These are phyloP conservation scores for Apiotrichum sp. DNA, from an alignment of 1,284 basidiomycete genomes.

Conservation along the genomic window DNA sequence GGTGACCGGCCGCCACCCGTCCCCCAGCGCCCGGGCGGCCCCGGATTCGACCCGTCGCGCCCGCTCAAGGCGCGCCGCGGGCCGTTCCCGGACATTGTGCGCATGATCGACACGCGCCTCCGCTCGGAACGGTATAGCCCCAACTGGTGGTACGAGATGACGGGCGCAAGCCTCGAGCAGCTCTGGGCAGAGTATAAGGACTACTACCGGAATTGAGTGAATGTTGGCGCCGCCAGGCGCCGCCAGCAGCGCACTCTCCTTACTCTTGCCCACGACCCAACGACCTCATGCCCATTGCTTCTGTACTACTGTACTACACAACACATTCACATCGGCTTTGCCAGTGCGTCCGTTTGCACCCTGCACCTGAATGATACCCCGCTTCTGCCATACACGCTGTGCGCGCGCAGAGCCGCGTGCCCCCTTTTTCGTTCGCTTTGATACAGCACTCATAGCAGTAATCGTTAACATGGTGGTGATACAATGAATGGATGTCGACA, in stretches of 20 bases:
- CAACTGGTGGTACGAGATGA: slow-evolving; percentile 29
- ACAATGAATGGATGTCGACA: no score
- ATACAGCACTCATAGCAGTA: no score
- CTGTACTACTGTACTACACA: background rate
- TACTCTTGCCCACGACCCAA: no score
- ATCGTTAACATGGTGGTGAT: no score
- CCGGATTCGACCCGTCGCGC: background rate
- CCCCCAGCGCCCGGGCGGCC: background rate
- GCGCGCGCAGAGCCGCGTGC: no score
- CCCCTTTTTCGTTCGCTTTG: no score
- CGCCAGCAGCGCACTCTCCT: no score
- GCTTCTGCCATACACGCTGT: no score
- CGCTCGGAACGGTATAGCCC: slow-evolving; percentile 24
- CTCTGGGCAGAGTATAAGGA: slow-evolving; percentile 31
- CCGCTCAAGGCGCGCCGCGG: slow-evolving; percentile 14
- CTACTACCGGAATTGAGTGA: slow-evolving; percentile 16
- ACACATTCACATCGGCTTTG: no score
- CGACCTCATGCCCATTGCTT: no score
- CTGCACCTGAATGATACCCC: no score
- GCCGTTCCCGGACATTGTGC: slow-evolving; percentile 28
- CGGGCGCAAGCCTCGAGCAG: slow-evolving; percentile 20
- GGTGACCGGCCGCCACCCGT: background rate
- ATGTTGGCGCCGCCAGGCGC: background rate
- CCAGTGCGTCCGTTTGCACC: no score
- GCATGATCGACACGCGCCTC: slow-evolving; percentile 23